Evolutionary conservation across 2,329 filamentous ascomycete species (phyloP).

Genomic region (Cladosporium sphaerospermum): DNA sequence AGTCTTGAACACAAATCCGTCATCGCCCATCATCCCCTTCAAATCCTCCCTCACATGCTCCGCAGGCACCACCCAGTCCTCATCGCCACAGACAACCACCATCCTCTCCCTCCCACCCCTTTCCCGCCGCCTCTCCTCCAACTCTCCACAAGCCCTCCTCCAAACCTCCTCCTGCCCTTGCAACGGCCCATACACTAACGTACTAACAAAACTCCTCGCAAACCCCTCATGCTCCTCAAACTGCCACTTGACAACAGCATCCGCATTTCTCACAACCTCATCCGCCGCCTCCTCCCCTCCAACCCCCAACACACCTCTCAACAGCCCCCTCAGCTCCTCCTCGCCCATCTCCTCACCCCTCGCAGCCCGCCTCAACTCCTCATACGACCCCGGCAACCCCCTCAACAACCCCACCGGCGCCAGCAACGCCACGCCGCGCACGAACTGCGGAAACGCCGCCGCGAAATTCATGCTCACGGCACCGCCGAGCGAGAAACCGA

Average conservation of each 20-base stretch:
- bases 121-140: constrained; percentile 2
- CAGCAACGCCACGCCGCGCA: constrained; percentile 16
- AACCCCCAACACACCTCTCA: background rate
- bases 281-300: background rate
- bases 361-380: background rate
- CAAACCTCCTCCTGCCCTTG: constrained; percentile 16
- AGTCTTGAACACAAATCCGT: background rate
- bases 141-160: constrained; percentile 12
- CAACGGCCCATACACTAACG: constrained; percentile 15
- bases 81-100: constrained; percentile 7
- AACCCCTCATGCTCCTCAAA: constrained; percentile 18
- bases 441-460: constrained; percentile 15
- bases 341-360: background rate
- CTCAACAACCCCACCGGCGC: constrained; percentile 17
- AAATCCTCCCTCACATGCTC: constrained; percentile 9
- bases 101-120: constrained; percentile 1
- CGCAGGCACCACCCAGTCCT: constrained; percentile 7
- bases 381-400: constrained; percentile 11
- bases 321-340: background rate
- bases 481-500: constrained; percentile 19
- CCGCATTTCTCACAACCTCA: constrained; percentile 6
- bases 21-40: constrained; percentile 4
- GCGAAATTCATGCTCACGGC: constrained; percentile 19
- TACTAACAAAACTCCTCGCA: constrained; percentile 15
- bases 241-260: constrained; percentile 18